Base-by-base conservation (phyloP, 768 basidiomycete genomes). In the Serendipita sp. region DNA sequence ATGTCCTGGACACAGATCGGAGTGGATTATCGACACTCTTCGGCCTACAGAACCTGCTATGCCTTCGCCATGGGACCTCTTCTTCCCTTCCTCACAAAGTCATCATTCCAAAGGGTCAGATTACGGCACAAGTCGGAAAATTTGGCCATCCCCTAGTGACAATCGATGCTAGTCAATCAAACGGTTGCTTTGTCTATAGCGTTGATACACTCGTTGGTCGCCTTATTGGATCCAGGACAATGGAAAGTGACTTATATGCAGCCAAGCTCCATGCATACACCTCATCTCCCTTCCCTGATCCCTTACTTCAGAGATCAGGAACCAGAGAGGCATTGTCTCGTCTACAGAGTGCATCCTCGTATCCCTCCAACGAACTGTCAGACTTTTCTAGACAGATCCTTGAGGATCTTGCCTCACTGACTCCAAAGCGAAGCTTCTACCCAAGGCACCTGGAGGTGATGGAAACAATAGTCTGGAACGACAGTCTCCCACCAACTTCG, bases 241-340 rank as follows among this genome's bases (percentile, higher is more conserved):
- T 76, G 45, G 67, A 66, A 1, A 72, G 70, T 65, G 69, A 69
- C 44, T 70, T 80, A 5, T 79, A 73, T 64, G 72, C 71, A 48
- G 71, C 75, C 1, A 78, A 78, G 60, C 71, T 82, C 15, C 81
- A 82, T 52, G 77, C 78, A 16, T 65, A 79, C 2, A 80, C 76
- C 1, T 76, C 76, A n/a, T 74, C 76, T 52, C 74, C 74, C 52
- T 69, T 77, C 13, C 72, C 73, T 11, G 81, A 82, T 69, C 77
- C 78, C 2, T 70, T 82, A n/a, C 78, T 76, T 0, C 67, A 68
- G n/a, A 75, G 75, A 7, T 77, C 76, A 0, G 81, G 81, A 2
- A 75, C 76, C 1, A 75, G 78, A 44, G 74, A 80, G 51, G 79
- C 80, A 0, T 68, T 81, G n/a, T 67, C 71, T 54, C 69, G 76